A percentile compares a stretch with the other conserved stretches of the same genome.
Evolutionary conservation across 768 basidiomycete species (phyloP).

Genomic region (Fomitopsis serialis): DNA sequence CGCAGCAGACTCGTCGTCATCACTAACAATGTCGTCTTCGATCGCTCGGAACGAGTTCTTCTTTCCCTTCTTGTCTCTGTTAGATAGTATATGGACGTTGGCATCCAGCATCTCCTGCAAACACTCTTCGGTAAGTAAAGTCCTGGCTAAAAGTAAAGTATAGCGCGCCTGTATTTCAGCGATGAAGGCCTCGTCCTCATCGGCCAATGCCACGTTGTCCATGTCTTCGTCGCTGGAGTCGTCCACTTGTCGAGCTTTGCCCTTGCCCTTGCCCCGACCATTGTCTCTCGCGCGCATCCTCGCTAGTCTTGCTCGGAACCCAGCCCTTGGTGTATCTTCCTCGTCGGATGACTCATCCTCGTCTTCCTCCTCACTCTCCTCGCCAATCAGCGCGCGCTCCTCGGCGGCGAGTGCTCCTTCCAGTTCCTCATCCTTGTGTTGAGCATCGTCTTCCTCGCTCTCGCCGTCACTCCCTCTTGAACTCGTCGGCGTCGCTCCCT

Average conservation of each 20-base stretch:
- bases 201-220: constrained; percentile 33
- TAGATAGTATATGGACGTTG: constrained; percentile 42
- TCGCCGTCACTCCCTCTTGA: constrained; percentile 1
- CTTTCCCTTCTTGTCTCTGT: constrained; percentile 40
- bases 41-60: constrained; percentile 60
- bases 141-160: neutral
- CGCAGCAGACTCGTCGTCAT: constrained; percentile 25
- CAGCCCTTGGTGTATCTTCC: constrained; percentile 27
- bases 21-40: constrained; percentile 46
- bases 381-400: constrained; percentile 13
- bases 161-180: constrained; percentile 46
- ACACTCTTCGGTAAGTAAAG: neutral
- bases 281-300: constrained; percentile 24
- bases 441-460: neutral
- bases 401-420: constrained; percentile 11
- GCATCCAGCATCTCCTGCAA: constrained; percentile 57
- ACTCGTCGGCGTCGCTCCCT: constrained; percentile 29
- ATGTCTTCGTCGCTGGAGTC: constrained; percentile 23
- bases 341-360: constrained; percentile 30
- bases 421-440: constrained; percentile 12
- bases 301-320: constrained; percentile 32
- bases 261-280: constrained; percentile 29
- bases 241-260: constrained; percentile 3
- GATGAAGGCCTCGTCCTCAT: constrained; percentile 55
- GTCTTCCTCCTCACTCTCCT: constrained; percentile 19